Base-by-base conservation (phyloP, 768 basidiomycete genomes). In the Tricholomella constricta region DNA sequence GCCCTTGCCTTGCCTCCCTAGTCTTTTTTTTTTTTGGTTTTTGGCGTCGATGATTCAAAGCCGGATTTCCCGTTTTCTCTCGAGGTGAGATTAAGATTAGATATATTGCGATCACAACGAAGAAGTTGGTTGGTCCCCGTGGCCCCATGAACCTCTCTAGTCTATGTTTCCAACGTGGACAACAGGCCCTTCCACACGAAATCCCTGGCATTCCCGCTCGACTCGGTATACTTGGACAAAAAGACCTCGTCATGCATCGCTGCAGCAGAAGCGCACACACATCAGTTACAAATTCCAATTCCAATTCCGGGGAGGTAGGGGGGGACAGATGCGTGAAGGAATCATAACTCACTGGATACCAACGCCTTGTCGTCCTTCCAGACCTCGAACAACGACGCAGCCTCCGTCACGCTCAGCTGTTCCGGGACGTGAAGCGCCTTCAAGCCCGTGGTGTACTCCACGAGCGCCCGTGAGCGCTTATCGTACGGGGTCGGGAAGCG, bases 151-250 rank as follows among this genome's bases (percentile, higher is more conserved):
- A n/a, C n/a, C n/a, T n/a, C n/a, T n/a, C n/a, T n/a, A n/a, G n/a
- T n/a, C 43, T 52, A 57, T 11, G 59, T 43, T 35, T 63, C 59
- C 27, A 65, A 54, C 9, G 66, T 73, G 0, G 71, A 58, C 62
- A 84, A 63, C 45, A 89, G 60, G 2, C 85, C 86, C 45, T 80
- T 82, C 79, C 81, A 82, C 35, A 90, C 86, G 60, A 95, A 91
- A 52, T 88, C 84, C 54, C 87, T 76, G 11, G 91, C 77, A 67
- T 94, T 94, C 37, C 92, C 93, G 48, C 78, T 79, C 6, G 87
- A 80, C 62, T 91, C 88, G 1, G 82, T 80, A 58, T 89, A 93
- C 66, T 90, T 91, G 9, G 84, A 72, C 63, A 94, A 69, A 72
- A 94, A 94, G 12, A 84, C 58, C 65, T 89, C 86, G 62, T 96